Percentiles rank a stretch among this genome's conserved stretches.
Evolutionary conservation across 352 stramenopile genomes (phyloP).

Genomic region (Phytopythium delawarense): DNA sequence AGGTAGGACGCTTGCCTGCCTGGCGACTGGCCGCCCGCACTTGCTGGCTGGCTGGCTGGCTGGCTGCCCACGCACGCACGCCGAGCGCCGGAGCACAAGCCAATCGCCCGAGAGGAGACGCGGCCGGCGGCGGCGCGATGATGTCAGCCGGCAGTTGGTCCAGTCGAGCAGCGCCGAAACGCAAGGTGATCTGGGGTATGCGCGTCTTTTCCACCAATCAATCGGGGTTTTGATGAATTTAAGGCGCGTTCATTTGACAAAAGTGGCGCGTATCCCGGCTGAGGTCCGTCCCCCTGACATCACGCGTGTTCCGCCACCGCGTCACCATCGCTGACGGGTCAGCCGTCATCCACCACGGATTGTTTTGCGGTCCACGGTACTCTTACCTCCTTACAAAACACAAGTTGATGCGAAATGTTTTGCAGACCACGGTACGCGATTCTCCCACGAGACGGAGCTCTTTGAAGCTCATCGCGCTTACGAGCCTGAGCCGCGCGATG

Average conservation of each 20-base stretch:
- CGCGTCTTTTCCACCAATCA: not conserved
- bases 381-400: conserved; percentile 16
- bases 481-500: not conserved
- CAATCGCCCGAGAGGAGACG: not conserved
- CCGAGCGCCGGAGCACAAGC: not conserved
- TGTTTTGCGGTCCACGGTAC: not conserved
- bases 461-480: not conserved
- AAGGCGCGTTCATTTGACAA: not conserved
- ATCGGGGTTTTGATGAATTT: not conserved
- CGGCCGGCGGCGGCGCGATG: not conserved
- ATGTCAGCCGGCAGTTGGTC: not conserved
- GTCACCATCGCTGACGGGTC: conserved; percentile 18
- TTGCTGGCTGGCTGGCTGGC: too few species aligned
- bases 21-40: too few species aligned
- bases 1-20: too few species aligned
- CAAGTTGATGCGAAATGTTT: conserved; percentile 6
- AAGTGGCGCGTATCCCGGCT: too few species aligned
- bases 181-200: not conserved
- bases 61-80: too few species aligned
- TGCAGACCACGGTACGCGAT: not conserved
- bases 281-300: conserved; percentile 20
- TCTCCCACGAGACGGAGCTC: not conserved
- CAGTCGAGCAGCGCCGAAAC: not conserved
- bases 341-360: not conserved
- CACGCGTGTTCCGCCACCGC: conserved; percentile 18